Base-by-base conservation (phyloP, 768 basidiomycete species). In the Podaxis sp. region DNA sequence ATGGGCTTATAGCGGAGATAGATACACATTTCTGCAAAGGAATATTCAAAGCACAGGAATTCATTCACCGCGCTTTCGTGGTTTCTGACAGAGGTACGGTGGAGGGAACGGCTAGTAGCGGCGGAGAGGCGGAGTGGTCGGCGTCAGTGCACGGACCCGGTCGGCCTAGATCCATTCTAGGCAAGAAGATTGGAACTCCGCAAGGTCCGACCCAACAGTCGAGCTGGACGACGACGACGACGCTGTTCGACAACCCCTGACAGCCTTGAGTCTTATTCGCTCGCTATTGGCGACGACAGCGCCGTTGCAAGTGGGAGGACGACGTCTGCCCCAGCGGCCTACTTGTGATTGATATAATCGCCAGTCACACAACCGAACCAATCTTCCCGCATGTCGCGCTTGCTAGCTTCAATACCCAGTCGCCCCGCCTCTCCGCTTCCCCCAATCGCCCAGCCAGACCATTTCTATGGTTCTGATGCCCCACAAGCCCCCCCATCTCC, bases 381-480 rank as follows among this genome's bases (percentile, higher is more conserved):
- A 78, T 78, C 47, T 77, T 66, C 74, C 47, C 68, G 66, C 57
- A 64, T 71, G 59, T 79, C 79, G 57, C 73, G 74, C 64, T 73
- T 72, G 25, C 76, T 81, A 61, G 77, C 79, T 63, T 73, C 81
- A 53, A 80, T 81, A 38, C 79, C 79, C 22, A 79, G 78, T 66
- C 77, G 80, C 73, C 85, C 88, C 57, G 80, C 84, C 57, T 80
- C 87, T 7, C 83, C 87, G 4, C 72, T 72, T 33, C 79, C 77
- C 51, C 80, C 79, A 38, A 59, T 65, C 43, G 78, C 84, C 0
- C 91, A 92, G 68, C 92, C 92, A 37, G 90, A 94, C 75, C 92
- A 93, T 71, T 94, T 94, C 72, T 94, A 92, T 69, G 85, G 86
- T 38, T 74, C 80, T 43, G 84, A 86, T 24, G 76, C 78, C 13